phyloP scores from a whole-genome alignment of 2,329 filamentous ascomycete species.

The Aulographum hederae region DNA sequence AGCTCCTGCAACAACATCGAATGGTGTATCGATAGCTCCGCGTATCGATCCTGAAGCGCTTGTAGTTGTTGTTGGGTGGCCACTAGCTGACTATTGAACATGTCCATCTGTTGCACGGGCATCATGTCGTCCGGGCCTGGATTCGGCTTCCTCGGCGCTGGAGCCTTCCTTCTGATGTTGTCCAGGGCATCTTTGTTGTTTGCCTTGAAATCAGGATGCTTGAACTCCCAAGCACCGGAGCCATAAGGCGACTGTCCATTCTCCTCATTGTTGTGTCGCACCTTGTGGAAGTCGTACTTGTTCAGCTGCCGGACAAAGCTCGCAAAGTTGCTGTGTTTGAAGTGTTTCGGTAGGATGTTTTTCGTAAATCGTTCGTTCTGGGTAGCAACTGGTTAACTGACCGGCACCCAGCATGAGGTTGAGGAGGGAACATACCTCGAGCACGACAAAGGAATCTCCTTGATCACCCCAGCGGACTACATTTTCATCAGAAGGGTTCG shows the following conservation, averaged over 20 bases:
- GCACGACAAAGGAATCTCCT: slow-evolving; percentile 88
- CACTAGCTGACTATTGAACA: slow-evolving; percentile 72
- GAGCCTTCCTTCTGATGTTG: slow-evolving; percentile 90
- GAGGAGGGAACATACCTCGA: slow-evolving; percentile 67
- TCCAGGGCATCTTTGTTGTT: slow-evolving; percentile 94
- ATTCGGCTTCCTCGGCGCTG: slow-evolving; percentile 59
- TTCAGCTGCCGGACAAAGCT: slow-evolving; percentile 92
- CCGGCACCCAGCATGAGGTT: background rate
- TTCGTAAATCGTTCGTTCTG: slow-evolving; percentile 98
- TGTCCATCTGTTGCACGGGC: slow-evolving; percentile 71
- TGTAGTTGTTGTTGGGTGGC: slow-evolving; percentile 89
- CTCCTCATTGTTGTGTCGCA: slow-evolving; percentile 78
- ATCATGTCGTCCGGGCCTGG: slow-evolving; percentile 52
- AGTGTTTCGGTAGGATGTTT: slow-evolving; percentile 89
- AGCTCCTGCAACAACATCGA: slow-evolving; percentile 46
- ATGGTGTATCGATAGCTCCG: slow-evolving; percentile 53
- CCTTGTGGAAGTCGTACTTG: slow-evolving; percentile 98
- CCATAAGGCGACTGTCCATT: slow-evolving; percentile 68
- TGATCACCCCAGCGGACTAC: slow-evolving; percentile 93
- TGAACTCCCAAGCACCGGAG: slow-evolving; percentile 81
- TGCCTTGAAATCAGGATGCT: slow-evolving; percentile 86
- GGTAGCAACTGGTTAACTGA: slow-evolving; percentile 1
- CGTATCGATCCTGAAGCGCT: slow-evolving; percentile 66
- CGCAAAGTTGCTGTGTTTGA: slow-evolving; percentile 98
- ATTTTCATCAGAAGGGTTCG: slow-evolving; percentile 60